Evolutionary conservation across 495 filamentous ascomycete genomes (phyloP), one percentile per base, ranked within the genome.

Genomic region (Aspergillus funiculosus): DNA sequence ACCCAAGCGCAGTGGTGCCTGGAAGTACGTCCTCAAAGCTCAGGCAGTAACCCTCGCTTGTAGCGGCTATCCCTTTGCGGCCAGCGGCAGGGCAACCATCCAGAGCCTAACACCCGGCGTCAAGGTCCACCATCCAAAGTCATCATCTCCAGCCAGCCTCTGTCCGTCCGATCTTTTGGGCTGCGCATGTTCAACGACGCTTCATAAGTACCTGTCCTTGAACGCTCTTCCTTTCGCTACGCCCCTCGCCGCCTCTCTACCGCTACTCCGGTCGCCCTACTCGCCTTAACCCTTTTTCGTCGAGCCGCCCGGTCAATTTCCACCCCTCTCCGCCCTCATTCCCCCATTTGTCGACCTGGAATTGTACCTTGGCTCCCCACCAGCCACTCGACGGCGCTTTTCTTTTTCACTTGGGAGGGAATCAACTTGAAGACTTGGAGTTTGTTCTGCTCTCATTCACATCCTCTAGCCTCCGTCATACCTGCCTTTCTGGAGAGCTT

Each of bases 11-110:
- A n/a, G n/a, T n/a, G n/a, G n/a, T n/a, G n/a, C n/a, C n/a, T n/a
- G n/a, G n/a, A n/a, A n/a, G n/a, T n/a, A n/a, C n/a, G n/a, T n/a
- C n/a, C n/a, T n/a, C n/a, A n/a, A n/a, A n/a, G n/a, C n/a, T n/a
- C n/a, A n/a, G n/a, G n/a, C 55, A 56, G 6, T 43, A 40, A 40
- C 15, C 43, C 53, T 68, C 66, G 66, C 64, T 69, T 68, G 57
- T 58, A 56, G 69, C 69, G 69, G 56, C 62, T 73, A 64, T 52
- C 66, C 60, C 54, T 54, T 68, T 69, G 68, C 66, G 62, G 63
- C 66, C 51, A 54, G 55, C 52, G 68, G 64, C 64, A 68, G 52
- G 59, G 61, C 57, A 64, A 64, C 68, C 66, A 72, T 57, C 62
- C 66, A 68, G 64, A 63, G 53, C 48, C 58, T 65, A 64, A 61